Base-by-base conservation (phyloP, 1,139 yeast species). In the Diutina rugosa region DNA sequence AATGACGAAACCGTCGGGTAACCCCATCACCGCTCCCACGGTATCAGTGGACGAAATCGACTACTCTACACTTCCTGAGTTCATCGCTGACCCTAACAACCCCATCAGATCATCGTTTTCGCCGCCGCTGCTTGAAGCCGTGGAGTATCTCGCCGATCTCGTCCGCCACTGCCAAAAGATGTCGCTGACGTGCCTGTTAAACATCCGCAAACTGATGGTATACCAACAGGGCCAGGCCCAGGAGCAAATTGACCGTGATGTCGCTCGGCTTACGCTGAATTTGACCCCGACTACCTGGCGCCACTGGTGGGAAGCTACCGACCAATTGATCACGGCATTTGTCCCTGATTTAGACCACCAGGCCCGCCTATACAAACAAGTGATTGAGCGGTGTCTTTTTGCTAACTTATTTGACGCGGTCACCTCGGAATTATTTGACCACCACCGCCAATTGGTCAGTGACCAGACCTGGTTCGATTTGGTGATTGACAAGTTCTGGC, bases 401-500 rank as follows among this genome's bases (percentile, higher is more conserved):
- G 63, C 70, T 16, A 71, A 74, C 56, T 65, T 71, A 18, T 77
- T 75, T 61, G 69, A 69, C 1, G 65, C 69, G 0, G 67, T 76
- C 8, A 32, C 18, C 0, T 58, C 62, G 0, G 62, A 65, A 0
- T 61, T 61, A 58, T 67, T 63, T 61, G 56, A 60, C 38, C 51
- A 55, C 2, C 61, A 64, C 59, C 2, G 62, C 63, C 21, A 57
- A 56, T 2, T 62, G 66, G 32, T 53, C 14, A n/a, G n/a, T 28
- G 55, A 53, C 14, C 38, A 9, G 1, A 53, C 44, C 30, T 45
- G 55, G 12, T 67, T 63, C 49, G 63, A 64, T 5, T 59, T 71
- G 16, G 59, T 71, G 1, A 51, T 63, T 26, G 67, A 73, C 48
- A 73, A 78, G 62, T 80, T 81, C 58, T 84, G 88, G 88, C 74